Evolutionary conservation across 352 stramenopile species (phyloP).

Genomic region (Phytophthora sp.): DNA sequence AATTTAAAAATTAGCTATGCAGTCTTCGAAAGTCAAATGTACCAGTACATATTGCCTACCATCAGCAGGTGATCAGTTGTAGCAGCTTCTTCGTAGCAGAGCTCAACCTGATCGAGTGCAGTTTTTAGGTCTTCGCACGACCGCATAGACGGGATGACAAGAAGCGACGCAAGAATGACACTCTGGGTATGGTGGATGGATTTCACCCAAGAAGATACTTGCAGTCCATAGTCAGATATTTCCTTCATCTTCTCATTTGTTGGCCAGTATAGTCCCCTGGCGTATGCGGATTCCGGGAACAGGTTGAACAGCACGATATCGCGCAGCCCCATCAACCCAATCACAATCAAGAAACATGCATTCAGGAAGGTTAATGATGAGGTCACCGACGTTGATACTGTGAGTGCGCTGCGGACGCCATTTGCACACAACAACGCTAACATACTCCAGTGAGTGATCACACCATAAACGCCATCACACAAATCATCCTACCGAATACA

Average conservation of each 20-base stretch:
- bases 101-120: conserved; percentile 28
- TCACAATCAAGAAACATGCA: conserved; percentile 26
- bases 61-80: conserved; percentile 32
- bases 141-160: conserved; percentile 43
- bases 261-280: conserved; percentile 17
- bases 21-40: not conserved
- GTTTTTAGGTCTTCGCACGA: conserved; percentile 34
- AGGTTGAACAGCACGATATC: conserved; percentile 10
- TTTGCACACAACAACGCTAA: conserved; percentile 65
- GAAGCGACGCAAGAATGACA: conserved; percentile 29
- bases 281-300: conserved; percentile 7
- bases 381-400: conserved; percentile 61
- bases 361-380: conserved; percentile 60
- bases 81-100: conserved; percentile 36
- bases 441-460: not conserved
- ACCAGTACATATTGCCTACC: conserved; percentile 23
- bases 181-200: conserved; percentile 34
- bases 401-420: conserved; percentile 64
- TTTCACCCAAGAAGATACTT: conserved; percentile 41
- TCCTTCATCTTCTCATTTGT: conserved; percentile 30
- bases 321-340: conserved; percentile 24
- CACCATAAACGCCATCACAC: not conserved
- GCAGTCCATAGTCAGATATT: conserved; percentile 12
- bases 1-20: conserved; percentile 2
- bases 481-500: conserved; percentile 47